Evolutionary conservation across 2,329 filamentous ascomycete species (phyloP), one percentile per base, ranked within the genome.

Genomic region (Clarireedia monteithiana): DNA sequence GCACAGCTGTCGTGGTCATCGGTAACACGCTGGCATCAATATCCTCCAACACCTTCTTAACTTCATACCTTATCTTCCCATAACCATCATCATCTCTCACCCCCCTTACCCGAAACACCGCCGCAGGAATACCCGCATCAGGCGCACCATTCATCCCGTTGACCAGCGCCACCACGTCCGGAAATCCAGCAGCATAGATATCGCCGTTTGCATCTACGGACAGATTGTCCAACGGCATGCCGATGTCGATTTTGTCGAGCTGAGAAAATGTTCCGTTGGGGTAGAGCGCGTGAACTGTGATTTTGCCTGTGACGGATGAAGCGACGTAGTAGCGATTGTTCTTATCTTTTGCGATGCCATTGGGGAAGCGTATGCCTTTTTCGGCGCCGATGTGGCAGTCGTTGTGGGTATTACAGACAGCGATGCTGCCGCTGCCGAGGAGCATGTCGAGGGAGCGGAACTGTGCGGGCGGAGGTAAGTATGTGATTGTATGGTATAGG

Each of bases 281-380:
- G 23, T 46, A 23, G 2, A 55, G 24, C 5, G 15, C 24, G 14
- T 36, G 39, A 9, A 45, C 34, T n/a, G 7, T 36, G 27, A 51
- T 17, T 12, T 40, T 50, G 2, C 38, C 47, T 24, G 4, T n/a
- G 6, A 61, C 45, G 1, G 64, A 65, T 46, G 63, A 64, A 34
- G 68, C 64, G 20, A 72, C 67, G 50, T 72, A 71, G 48, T 67
- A 66, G 5, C 67, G 58, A 3, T 68, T 69, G 57, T 72, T 67
- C 1, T 39, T 52, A 45, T 64, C 66, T 15, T 59, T 59, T 12
- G 64, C 63, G 1, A 72, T 63, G 24, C 71, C 71, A 44, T 73
- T 72, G 5, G 70, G 64, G 20, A 68, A 62, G 17, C 61, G 20
- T 34, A 30, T 6, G 6, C 27, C 4, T 6, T 47, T 47, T 1